Percentiles rank a stretch among this genome's conserved stretches.
Conservation (phyloP, 495 filamentous ascomycete species). For the Neurospora sp. region DNA sequence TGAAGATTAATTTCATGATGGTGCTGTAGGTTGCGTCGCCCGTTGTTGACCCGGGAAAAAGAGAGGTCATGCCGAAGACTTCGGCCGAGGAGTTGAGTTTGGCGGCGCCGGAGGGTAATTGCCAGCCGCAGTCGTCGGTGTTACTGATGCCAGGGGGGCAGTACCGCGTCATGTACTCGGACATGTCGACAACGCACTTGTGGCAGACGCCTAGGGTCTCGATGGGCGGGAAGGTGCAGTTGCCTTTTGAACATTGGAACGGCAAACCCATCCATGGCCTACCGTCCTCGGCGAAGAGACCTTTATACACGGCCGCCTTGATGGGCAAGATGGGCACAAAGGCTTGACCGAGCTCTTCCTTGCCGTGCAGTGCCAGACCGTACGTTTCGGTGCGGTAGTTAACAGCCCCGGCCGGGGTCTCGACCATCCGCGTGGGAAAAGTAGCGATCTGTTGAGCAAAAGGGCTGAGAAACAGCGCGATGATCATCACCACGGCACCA, state of each 20-base stretch:
- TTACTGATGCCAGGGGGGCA: conserved; percentile 2
- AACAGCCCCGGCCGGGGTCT: conserved; percentile 3
- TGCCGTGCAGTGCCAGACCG: neutral
- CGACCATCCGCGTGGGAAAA: conserved; percentile 6
- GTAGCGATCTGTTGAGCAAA: conserved; percentile 19
- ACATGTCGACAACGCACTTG: conserved; percentile 21
- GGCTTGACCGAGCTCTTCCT: conserved; percentile 2
- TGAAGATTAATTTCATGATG: conserved; percentile 20
- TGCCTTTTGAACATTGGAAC: conserved; percentile 18
- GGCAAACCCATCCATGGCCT: conserved; percentile 12
- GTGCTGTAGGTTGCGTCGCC: conserved; percentile 16
- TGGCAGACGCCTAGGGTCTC: conserved; percentile 21
- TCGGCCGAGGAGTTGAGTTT: conserved; percentile 8
- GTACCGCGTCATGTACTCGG: conserved; percentile 12
- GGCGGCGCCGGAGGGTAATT: conserved; percentile 13
- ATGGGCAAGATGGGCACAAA: conserved; percentile 23
- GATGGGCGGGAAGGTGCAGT: conserved; percentile 20
- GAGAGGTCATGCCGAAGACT: conserved; percentile 19
- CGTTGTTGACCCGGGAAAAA: conserved; percentile 7
- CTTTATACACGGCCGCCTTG: conserved; percentile 25
- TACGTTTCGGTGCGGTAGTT: conserved; percentile 3
- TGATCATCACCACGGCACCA: conserved; percentile 31
- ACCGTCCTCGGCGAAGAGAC: conserved; percentile 21
- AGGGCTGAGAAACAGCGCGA: conserved; percentile 23
- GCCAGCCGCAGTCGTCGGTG: conserved; percentile 12